Evolutionary conservation across 495 filamentous ascomycete species (phyloP), one percentile per base, ranked within the genome.

Genomic region (Podospora pseudopauciseta): DNA sequence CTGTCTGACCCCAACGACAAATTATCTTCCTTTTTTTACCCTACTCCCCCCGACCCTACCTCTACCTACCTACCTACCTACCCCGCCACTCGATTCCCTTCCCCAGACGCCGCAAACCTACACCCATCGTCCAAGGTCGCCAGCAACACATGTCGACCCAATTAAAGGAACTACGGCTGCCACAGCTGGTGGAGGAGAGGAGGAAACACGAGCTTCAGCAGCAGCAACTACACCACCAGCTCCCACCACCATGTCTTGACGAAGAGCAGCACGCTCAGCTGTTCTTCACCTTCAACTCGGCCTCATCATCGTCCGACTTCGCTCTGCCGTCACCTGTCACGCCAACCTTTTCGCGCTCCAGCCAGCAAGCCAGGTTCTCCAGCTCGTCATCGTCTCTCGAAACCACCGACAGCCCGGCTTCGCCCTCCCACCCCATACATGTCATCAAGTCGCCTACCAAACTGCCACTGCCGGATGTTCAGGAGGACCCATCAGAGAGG

Each of bases 241-340:
- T 68, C 28, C 30, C 30, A 32, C 30, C 30, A 32, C 30, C 30
- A 49, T 49, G 39, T 49, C 39, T 49, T 49, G 39, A 49, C 39
- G 65, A 70, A 18, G 20, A 56, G 59, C 77, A 86, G 67, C 80
- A 77, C 63, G 78, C 63, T 54, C 72, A 74, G 61, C 70, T 57
- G 23, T 63, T 70, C 66, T 77, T 77, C 69, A 75, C 72, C 53
- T 74, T 77, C 63, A 82, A 81, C 72, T 85, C 85, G 23, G 85
- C 83, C 54, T 82, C 84, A 30, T 86, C 83, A 49, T 82, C 84
- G 30, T 90, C 89, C 11, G 87, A 87, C 68, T 70, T 83, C 58
- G 72, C 87, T 44, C 86, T 86, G 28, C 87, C 86, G 18, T 86
- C 87, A 32, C 88, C 88, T 18, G 78, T 86, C 56, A 86, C 87